Base-by-base conservation (phyloP, 129 eudicot genomes). In the Tagetes patula region DNA sequence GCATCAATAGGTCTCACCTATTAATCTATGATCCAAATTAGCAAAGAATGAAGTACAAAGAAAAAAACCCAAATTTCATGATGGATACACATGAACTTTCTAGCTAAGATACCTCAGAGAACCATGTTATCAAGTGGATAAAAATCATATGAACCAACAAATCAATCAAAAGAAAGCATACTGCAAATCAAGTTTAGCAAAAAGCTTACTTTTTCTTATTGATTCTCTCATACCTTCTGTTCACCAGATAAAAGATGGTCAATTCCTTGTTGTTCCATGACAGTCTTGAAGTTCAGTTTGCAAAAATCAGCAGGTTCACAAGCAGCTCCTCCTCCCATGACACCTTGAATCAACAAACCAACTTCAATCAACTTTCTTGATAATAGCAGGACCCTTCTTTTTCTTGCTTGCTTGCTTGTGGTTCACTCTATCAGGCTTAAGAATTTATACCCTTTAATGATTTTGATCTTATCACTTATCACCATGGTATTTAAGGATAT, bases 201-300 rank as follows among this genome's bases (percentile, higher is more conserved):
- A 71, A 64, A 49, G 32, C 13, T 3, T 78, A 50, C n/a, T 47
- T 52, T 71, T 58, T 45, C 8, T 8, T 1, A 32, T 49, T 39
- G 61, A 33, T 50, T 52, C 20, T 63, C 41, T 47, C 56, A 45
- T 73, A 74, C 82, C 82, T 67, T 62, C 8, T 79, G 63, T 41
- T 70, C 78, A 65, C 47, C 75, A 36, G 78, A 83, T 73, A 83
- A 42, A 58, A 83, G 86, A 65, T 67, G 79, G 11, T 64, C 60
- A 75, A 70, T 68, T 65, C 86, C 86, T 79, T 83, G 81, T 62
- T 79, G 67, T 53, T 77, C 73, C 75, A 82, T 6, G 54, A 82
- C 54, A 12, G 69, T 69, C 43, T 67, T 67, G 13, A 82, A 82
- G 74, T 58, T 48, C 69, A 8, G 45, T 36, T 41, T 47, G 63